Conservation (phyloP, 2,329 filamentous ascomycete genomes). For the Graphilbum sp. region DNA sequence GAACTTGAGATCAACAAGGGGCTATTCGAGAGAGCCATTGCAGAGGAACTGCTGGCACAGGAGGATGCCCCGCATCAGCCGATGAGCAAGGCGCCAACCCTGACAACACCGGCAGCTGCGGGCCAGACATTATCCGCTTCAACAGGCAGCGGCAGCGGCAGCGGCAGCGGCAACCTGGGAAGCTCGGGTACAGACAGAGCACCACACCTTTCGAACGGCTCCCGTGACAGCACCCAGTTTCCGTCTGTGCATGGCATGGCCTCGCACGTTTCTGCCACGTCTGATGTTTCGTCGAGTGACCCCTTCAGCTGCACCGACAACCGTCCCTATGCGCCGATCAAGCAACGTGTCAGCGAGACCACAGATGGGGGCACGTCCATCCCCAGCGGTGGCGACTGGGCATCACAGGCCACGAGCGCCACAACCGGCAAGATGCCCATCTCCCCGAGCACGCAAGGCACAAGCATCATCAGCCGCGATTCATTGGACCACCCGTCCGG, state of each 20-base stretch:
- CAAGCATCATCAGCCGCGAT: constrained; percentile 46
- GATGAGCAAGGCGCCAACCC: too few relatives aligned
- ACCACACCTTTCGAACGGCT: too few relatives aligned
- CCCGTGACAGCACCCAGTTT: too few relatives aligned
- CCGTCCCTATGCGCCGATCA: constrained; percentile 21
- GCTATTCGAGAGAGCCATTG: constrained; percentile 54
- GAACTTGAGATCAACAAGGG: constrained; percentile 65
- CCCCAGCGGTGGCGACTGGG: constrained; percentile 40
- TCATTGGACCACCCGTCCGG: constrained; percentile 33
- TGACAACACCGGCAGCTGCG: too few relatives aligned
- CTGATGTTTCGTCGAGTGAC: constrained; percentile 30
- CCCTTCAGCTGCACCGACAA: constrained; percentile 27
- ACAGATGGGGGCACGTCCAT: constrained; percentile 43
- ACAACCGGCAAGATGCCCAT: constrained; percentile 48
- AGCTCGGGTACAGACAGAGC: too few relatives aligned
- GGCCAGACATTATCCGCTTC: too few relatives aligned
- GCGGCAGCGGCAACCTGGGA: too few relatives aligned
- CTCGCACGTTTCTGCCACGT: constrained; percentile 27
- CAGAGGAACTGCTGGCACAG: constrained; percentile 41
- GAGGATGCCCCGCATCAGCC: constrained; percentile 20
- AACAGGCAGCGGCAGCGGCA: too few relatives aligned
- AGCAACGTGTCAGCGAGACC: constrained; percentile 43
- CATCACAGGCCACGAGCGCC: constrained; percentile 44
- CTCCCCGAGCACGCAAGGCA: constrained; percentile 48
- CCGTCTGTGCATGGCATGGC: too few relatives aligned